Evolutionary conservation across 345 rosid species (phyloP), one percentile per base, ranked within the genome.

Genomic region (Lumnitzera racemosa): DNA sequence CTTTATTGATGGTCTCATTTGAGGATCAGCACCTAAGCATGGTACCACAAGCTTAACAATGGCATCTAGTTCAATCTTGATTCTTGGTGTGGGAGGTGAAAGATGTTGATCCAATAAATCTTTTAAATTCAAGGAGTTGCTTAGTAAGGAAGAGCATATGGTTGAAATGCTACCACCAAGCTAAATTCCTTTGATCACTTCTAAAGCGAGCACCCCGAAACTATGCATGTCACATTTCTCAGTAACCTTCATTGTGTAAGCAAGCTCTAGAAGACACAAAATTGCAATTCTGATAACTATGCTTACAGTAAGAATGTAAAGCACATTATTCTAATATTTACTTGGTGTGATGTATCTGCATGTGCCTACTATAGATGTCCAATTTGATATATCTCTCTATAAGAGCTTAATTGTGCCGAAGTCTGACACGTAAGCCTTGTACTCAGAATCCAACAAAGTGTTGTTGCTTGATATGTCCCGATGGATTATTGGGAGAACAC

Each of bases 381-480:
- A 36, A 36, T 5, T 36, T 36, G 43, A 36, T 36, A 9, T 36
- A 9, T 36, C 43, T 36, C 43, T 36, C 43, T 36, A 0, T 36
- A 36, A 36, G 43, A 36, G 43, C 11, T 7, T 36, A 36, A 9
- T 9, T 1, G 1, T 62, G 2, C 25, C 70, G 70, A 54, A 65
- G 24, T 74, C 72, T 0, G 74, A 74, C 5, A 74, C 62, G 14
- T 51, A 66, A 36, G 74, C 69, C 25, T 62, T 63, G 11, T 53
- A 62, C 14, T 74, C 74, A 7, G 14, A 20, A 55, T 74, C 74
- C 12, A 74, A 56, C 62, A 74, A 27, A 55, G 70, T 23, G 16
- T 74, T 74, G 20, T 63, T 70, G 59, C 74, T 74, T 27, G 72
- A 65, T 54, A 74, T 62, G 64, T 74, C 78, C 24, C 74, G 51